A percentile compares a stretch with the other conserved stretches of the same genome.
Evolutionary conservation across 768 basidiomycete genomes (phyloP).

Genomic region (Pleurotus cornucopiae): DNA sequence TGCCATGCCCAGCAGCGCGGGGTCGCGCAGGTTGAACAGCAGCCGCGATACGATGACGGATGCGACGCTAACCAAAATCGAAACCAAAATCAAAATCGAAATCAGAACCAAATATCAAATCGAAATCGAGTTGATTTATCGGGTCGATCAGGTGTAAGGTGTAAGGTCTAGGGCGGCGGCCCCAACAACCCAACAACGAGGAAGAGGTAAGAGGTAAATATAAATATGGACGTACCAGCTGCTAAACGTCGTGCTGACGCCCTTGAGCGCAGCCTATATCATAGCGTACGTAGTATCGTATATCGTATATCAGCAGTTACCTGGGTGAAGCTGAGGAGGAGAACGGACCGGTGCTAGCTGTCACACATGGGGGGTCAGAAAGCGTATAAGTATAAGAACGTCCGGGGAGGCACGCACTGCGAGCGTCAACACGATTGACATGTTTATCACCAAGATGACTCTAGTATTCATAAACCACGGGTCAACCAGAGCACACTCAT

Average conservation of each 20-base stretch:
- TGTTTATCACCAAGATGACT: constrained; percentile 6
- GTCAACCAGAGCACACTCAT: not conserved
- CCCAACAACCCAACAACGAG: not conserved
- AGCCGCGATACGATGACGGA: not conserved
- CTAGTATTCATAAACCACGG: not conserved
- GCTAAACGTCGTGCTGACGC: not conserved
- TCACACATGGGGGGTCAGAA: no score
- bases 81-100: no score
- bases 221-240: not conserved
- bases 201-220: not conserved
- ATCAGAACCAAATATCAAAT: no score
- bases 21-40: constrained; percentile 3
- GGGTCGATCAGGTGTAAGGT: not conserved
- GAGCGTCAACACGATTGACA: not conserved
- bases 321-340: no score
- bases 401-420: not conserved
- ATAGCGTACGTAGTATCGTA: not conserved
- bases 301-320: not conserved
- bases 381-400: no score
- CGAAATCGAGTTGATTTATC: not conserved
- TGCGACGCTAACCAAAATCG: not conserved
- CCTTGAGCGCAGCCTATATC: not conserved
- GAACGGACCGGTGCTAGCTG: constrained; percentile 2
- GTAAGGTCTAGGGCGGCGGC: not conserved
- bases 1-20: not conserved